These are phyloP conservation scores for Puccinia triticina DNA, from an alignment of 1,284 basidiomycete species.

Conservation along the genomic window DNA sequence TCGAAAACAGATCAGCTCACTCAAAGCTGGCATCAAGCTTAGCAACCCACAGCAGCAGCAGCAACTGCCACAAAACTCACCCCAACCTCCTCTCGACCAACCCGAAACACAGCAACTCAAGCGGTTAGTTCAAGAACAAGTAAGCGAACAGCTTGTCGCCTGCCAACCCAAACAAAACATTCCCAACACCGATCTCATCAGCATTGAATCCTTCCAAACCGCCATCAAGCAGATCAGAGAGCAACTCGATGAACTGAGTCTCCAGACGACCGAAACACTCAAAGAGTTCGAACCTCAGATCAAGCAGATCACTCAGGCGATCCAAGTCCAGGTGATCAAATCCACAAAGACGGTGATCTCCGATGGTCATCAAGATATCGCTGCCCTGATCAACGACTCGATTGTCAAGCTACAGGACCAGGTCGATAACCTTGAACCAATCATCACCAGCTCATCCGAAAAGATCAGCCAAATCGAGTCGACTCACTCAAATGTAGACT, in stretches of 20 bases:
- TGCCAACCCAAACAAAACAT: neutral
- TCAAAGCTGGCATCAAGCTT: slow-evolving; percentile 11
- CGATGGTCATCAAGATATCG: slow-evolving; percentile 30
- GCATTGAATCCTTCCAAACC: neutral
- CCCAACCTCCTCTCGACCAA: slow-evolving; percentile 4
- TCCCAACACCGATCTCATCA: slow-evolving; percentile 4
- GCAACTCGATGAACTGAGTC: neutral
- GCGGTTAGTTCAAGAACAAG: slow-evolving; percentile 1
- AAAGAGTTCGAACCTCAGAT: slow-evolving; percentile 29
- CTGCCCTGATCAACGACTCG: slow-evolving; percentile 1
- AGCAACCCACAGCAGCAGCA: neutral
- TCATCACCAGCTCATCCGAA: neutral
- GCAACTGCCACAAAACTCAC: neutral
- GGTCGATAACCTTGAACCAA: slow-evolving; percentile 11
- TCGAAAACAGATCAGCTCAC: slow-evolving; percentile 27
- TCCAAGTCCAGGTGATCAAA: slow-evolving; percentile 29
- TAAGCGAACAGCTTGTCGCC: neutral
- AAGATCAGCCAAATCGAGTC: neutral
- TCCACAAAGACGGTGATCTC: slow-evolving; percentile 23
- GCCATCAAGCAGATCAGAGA: neutral
- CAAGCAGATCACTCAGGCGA: slow-evolving; percentile 18
- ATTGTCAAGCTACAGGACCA: slow-evolving; percentile 13
- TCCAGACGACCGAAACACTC: neutral
- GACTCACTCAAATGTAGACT: neutral
- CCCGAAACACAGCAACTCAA: slow-evolving; percentile 9